Conservation (phyloP, 768 basidiomycete species). For the Auricularia sp. region DNA sequence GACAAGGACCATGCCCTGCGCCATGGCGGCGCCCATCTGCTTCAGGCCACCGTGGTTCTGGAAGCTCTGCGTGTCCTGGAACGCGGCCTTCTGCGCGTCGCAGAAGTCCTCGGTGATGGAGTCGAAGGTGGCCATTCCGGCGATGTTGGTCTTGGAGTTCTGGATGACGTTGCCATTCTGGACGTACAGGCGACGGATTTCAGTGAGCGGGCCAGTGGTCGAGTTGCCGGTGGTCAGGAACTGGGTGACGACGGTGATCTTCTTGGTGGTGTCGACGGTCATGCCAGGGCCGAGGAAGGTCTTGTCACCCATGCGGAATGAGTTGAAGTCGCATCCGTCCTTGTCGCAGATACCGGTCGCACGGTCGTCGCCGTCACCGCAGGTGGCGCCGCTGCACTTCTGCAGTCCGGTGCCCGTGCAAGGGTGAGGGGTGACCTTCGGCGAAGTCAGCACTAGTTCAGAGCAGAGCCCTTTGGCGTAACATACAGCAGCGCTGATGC, state of each 20-base stretch:
- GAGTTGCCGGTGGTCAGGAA: conserved; percentile 40
- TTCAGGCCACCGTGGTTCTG: conserved; percentile 30
- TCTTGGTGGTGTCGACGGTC: conserved; percentile 40
- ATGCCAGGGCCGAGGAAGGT: conserved; percentile 38
- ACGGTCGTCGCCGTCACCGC: conserved; percentile 27
- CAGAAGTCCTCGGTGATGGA: conserved; percentile 43
- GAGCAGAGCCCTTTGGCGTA: no score
- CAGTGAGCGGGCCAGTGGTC: conserved; percentile 35
- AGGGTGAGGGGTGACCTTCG: conserved; percentile 36
- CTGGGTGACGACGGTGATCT: conserved; percentile 50
- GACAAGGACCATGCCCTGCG: conserved; percentile 37
- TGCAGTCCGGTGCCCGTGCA: conserved; percentile 32
- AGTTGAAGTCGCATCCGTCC: conserved; percentile 55
- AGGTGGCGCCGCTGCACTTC: conserved; percentile 33
- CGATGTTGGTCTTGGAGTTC: conserved; percentile 38
- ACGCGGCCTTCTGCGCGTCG: conserved; percentile 31
- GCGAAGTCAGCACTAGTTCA: no score
- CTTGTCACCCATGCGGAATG: conserved; percentile 41
- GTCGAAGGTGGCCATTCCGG: conserved; percentile 31
- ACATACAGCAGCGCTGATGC: conserved; percentile 29
- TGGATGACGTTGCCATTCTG: conserved; percentile 42
- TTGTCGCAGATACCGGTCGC: conserved; percentile 38
- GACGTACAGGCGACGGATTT: conserved; percentile 46
- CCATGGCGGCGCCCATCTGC: conserved; percentile 24
- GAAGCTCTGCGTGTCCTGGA: conserved; percentile 37